Base-by-base conservation (phyloP, 345 rosid species). In the Salix arbutifolia region DNA sequence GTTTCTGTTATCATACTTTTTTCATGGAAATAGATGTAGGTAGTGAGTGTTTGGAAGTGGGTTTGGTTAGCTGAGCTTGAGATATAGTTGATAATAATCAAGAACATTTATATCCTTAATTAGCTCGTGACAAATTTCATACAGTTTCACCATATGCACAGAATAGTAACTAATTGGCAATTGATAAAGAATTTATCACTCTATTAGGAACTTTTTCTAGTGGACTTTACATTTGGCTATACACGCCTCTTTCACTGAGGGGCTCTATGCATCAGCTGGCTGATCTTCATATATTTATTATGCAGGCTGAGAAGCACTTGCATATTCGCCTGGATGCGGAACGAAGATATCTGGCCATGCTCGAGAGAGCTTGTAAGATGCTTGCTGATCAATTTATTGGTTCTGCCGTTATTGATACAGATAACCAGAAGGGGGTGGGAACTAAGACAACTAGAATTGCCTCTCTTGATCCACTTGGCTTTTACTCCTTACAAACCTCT, bases 281-380 rank as follows among this genome's bases (percentile, higher is more conserved):
- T 82, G 40, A 84, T 75, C 69, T 71, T 71, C 11, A 46, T 67
- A n/a, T 50, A 17, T 42, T 71, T 64, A 21, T 58, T 70, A 4
- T 72, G 74, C 64, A 90, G 89, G 94, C 86, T 2, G 90, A 90
- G 79, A 90, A 90, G 82, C 94, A 87, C 84, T 73, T 90, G 84
- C 88, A 85, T 72, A 86, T 90, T 67, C 88, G 90, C 21, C 89
- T 83, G 79, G 90, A 90, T 79, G 94, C 94, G 1, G 89, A 90
- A 74, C 62, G 82, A 38, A 88, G 85, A 80, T 90, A 88, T 76
- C 77, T 88, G 82, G 81, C 89, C 52, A 87, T 88, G 91, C 90
- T 90, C 30, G 94, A 90, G 70, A 84, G 88, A 79, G 88, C 91
- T 62, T 90, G 91, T 76, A 87, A 85, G 88, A 86, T 90, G 87